Percentiles rank a stretch among this genome's conserved stretches.
phyloP scores from a whole-genome alignment of 2,329 filamentous ascomycete species.

The Verticillium alfalfae region DNA sequence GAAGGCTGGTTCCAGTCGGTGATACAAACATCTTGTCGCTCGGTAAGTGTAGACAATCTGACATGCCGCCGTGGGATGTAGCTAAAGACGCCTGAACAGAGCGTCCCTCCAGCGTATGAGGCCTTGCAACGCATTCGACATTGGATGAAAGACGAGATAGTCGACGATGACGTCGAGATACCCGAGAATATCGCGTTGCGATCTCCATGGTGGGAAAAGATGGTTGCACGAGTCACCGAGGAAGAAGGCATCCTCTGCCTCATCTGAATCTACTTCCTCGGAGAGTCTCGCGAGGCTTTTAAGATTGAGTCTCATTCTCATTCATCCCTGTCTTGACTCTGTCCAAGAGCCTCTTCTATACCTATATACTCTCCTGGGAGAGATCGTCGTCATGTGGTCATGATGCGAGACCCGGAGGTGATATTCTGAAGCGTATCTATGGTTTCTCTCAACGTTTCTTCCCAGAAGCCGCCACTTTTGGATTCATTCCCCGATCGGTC shows the following conservation, averaged over 20 bases:
- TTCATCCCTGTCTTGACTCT: no score
- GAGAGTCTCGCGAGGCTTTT: no score
- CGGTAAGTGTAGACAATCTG: slow-evolving; percentile 18
- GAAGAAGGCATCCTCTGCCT: slow-evolving; percentile 30
- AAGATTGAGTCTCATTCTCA: no score
- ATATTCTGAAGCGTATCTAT: no score
- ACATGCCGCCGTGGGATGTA: background rate
- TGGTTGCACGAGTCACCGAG: slow-evolving; percentile 24
- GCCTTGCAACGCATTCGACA: slow-evolving; percentile 25
- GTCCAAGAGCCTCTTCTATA: no score
- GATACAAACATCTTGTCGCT: slow-evolving; percentile 28
- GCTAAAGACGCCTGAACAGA: slow-evolving; percentile 20
- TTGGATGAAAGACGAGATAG: slow-evolving; percentile 23
- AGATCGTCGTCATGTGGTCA: no score
- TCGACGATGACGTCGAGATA: slow-evolving; percentile 7
- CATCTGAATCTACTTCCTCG: slow-evolving; percentile 18
- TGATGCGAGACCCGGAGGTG: no score
- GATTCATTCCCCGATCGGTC: background rate
- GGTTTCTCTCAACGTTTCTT: no score
- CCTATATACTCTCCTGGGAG: no score
- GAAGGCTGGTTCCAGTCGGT: slow-evolving; percentile 29
- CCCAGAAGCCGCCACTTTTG: no score
- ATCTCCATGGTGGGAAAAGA: slow-evolving; percentile 32
- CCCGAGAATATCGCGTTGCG: slow-evolving; percentile 20
- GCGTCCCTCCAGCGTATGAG: slow-evolving; percentile 30